These are phyloP conservation scores for Exophiala sp. DNA, from an alignment of 2,329 filamentous ascomycete genomes.

Conservation along the genomic window DNA sequence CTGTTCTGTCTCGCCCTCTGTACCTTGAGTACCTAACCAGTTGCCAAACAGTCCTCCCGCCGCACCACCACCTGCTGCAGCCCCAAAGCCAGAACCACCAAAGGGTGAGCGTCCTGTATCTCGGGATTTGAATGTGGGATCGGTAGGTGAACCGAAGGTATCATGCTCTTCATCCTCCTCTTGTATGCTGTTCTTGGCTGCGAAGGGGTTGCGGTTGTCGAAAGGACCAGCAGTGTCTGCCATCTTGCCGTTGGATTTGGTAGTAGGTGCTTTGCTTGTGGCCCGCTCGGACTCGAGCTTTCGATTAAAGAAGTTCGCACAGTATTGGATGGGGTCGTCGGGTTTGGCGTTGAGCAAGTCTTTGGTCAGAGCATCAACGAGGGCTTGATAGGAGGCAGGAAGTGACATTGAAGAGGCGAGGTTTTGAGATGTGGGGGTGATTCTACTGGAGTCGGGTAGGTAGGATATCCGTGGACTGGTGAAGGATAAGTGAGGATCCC, in stretches of 20 bases:
- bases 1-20: constrained; percentile 48
- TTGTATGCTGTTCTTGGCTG: constrained; percentile 58
- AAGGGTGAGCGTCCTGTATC: constrained; percentile 41
- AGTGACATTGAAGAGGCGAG: constrained; percentile 41
- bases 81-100: constrained; percentile 51
- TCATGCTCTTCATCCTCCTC: constrained; percentile 79
- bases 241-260: constrained; percentile 53
- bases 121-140: constrained; percentile 53
- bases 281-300: constrained; percentile 64
- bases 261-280: constrained; percentile 44
- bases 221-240: constrained; percentile 74
- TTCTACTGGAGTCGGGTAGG: constrained; percentile 10
- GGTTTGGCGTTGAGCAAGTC: constrained; percentile 59
- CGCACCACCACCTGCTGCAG: constrained; percentile 41
- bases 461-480: neutral
- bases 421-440: constrained; percentile 19
- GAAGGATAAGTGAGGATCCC: constrained; percentile 13
- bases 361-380: constrained; percentile 62
- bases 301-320: constrained; percentile 64
- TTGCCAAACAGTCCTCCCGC: constrained; percentile 25
- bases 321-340: constrained; percentile 66
- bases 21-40: constrained; percentile 24
- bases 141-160: constrained; percentile 69
- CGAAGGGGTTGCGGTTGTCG: constrained; percentile 77
- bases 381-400: constrained; percentile 56